These are phyloP conservation scores for Potentilla sterilis DNA, from an alignment of 306 rosid species.

Conservation along the genomic window DNA sequence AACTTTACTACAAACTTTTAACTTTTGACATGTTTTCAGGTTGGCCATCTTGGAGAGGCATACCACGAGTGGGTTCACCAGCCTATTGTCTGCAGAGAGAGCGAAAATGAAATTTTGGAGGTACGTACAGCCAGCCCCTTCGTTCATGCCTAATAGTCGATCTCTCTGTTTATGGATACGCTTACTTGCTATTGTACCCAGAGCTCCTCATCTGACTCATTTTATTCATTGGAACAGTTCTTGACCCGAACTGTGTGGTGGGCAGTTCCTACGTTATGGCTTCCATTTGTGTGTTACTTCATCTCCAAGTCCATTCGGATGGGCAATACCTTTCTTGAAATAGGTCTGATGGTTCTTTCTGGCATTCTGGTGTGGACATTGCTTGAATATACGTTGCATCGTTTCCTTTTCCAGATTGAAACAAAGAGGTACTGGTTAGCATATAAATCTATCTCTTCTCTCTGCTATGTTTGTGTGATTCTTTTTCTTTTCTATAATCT, in stretches of 20 bases:
- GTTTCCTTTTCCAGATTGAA: slow-evolving; percentile 85
- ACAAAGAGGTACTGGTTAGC: slow-evolving; percentile 89
- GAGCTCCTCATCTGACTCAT: not conserved
- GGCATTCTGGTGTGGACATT: slow-evolving; percentile 80
- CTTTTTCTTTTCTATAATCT: no score
- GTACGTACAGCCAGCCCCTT: not conserved
- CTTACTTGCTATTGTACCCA: no score
- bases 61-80: slow-evolving; percentile 86
- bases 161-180: not conserved
- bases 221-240: slow-evolving; percentile 51
- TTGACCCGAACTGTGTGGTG: slow-evolving; percentile 91
- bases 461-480: not conserved
- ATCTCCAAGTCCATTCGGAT: slow-evolving; percentile 50
- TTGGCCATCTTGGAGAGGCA: slow-evolving; percentile 78
- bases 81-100: slow-evolving; percentile 78
- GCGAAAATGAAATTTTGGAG: slow-evolving; percentile 59
- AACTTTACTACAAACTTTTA: not conserved
- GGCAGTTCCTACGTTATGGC: slow-evolving; percentile 88
- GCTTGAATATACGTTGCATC: slow-evolving; percentile 77
- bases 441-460: slow-evolving; percentile 11
- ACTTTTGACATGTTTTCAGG: slow-evolving; percentile 37
- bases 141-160: not conserved
- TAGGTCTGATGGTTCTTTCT: slow-evolving; percentile 43
- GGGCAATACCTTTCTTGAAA: slow-evolving; percentile 60
- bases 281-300: slow-evolving; percentile 71